Base-by-base conservation (phyloP, 2,329 filamentous ascomycete genomes). In the Colletotrichum sp. region DNA sequence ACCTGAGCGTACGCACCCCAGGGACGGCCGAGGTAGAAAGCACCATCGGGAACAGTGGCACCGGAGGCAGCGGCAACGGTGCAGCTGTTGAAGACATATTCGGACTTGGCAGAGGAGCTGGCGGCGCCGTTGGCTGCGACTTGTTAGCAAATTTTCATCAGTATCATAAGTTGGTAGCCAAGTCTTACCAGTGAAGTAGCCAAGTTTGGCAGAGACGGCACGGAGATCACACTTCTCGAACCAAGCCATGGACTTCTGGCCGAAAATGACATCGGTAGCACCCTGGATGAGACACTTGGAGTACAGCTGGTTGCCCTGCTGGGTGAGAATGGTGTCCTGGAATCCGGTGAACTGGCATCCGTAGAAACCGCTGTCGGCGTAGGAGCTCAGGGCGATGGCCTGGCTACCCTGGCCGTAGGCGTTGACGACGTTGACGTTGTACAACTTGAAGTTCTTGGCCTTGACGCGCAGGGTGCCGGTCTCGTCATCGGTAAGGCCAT, bases 401-500 rank as follows among this genome's bases (percentile, higher is more conserved):
- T 86, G 71, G 87, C 84, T 57, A 82, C 82, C 6, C 90, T 90
- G 79, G 88, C 88, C 88, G 69, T 86, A 87, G 0, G 83, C 84
- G 78, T 89, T 90, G 15, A 83, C 82, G 13, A 89, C 83, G 70
- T 89, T 91, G 81, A 94, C 86, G 78, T 93, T 93, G 85, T 93
- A 94, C 21, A 88, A 26, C 78, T 89, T 90, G 75, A 93, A 87
- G 78, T 90, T 87, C 7, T 82, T 80, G 1, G 89, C 87, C 79
- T 86, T 84, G 30, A 88, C 84, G 12, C 90, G 90, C 76, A 89
- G 82, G 0, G 87, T 88, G 2, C 84, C 87, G 1, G 86, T 92
- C 74, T 82, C 81, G 77, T 93, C 92, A 77, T 93, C 90, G 79
- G 82, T 88, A 55, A 86, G 78, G 1, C 85, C 85, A 71, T 87